phyloP scores from a whole-genome alignment of 805 yeast species.

The Vanderwaltozyma verrucispora region DNA sequence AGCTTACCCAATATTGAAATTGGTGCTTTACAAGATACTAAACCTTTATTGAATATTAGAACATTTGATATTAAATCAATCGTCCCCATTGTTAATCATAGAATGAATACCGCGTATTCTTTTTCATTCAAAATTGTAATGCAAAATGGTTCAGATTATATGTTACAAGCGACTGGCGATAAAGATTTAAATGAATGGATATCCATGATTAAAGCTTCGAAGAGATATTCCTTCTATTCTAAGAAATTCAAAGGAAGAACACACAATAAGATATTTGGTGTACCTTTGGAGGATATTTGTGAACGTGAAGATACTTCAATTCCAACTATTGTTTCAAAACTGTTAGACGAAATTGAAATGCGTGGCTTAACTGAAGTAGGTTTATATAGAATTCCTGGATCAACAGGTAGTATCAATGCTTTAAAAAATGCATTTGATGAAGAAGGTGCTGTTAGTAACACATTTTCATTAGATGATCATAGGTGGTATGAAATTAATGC shows the following conservation, averaged over 20 bases:
- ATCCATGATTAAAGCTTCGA: conserved; percentile 31
- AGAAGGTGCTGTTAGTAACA: conserved; percentile 32
- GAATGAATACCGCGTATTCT: conserved; percentile 12
- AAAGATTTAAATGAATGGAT: conserved; percentile 71
- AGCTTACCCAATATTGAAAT: conserved; percentile 50
- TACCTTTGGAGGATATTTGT: conserved; percentile 71
- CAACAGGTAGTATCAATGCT: conserved; percentile 45
- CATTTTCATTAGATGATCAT: conserved; percentile 39
- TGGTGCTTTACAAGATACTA: conserved; percentile 34
- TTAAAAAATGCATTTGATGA: conserved; percentile 46
- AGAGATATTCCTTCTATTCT: conserved; percentile 34
- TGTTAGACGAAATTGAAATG: conserved; percentile 69
- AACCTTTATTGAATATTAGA: conserved; percentile 40
- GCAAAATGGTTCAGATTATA: conserved; percentile 42
- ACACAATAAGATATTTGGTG: conserved; percentile 63
- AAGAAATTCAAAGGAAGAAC: conserved; percentile 32
- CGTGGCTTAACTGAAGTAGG: conserved; percentile 89
- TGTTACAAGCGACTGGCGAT: conserved; percentile 57
- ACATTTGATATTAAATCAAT: conserved; percentile 33
- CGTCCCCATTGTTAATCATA: conserved; percentile 30
- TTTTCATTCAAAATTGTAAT: conserved; percentile 33
- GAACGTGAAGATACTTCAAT: conserved; percentile 50
- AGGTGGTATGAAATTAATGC: conserved; percentile 75
- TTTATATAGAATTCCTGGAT: conserved; percentile 66
- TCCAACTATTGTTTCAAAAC: conserved; percentile 56